Conservation (phyloP, 805 yeast species). For the Monosporozyma aquatica region DNA sequence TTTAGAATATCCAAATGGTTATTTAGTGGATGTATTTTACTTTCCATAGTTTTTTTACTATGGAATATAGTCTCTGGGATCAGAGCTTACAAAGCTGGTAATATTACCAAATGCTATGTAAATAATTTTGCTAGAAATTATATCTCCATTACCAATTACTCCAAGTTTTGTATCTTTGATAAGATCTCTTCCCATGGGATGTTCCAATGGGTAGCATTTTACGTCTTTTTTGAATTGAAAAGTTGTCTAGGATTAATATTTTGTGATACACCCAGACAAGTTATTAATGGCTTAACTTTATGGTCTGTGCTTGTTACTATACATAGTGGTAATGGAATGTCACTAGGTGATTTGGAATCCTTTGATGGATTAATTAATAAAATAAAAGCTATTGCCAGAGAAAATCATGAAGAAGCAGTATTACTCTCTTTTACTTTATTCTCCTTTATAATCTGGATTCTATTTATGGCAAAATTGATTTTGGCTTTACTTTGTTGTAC, state of each 20-base stretch:
- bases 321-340: slow-evolving; percentile 20
- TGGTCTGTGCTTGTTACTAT: slow-evolving; percentile 38
- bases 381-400: slow-evolving; percentile 46
- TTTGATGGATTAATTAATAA: slow-evolving; percentile 33
- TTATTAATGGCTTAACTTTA: slow-evolving; percentile 66
- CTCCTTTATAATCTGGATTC: slow-evolving; percentile 63
- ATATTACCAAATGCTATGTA: slow-evolving; percentile 62
- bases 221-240: slow-evolving; percentile 54
- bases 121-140: slow-evolving; percentile 51
- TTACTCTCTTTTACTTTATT: slow-evolving; percentile 65
- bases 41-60: slow-evolving; percentile 49
- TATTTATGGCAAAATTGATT: slow-evolving; percentile 48
- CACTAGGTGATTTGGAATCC: slow-evolving; percentile 24
- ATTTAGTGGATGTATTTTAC: slow-evolving; percentile 68
- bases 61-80: slow-evolving; percentile 52
- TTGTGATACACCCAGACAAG: slow-evolving; percentile 82
- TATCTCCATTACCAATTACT: slow-evolving; percentile 49
- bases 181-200: slow-evolving; percentile 52
- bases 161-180: slow-evolving; percentile 63
- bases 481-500: slow-evolving; percentile 43
- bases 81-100: slow-evolving; percentile 46
- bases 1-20: slow-evolving; percentile 53
- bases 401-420: slow-evolving; percentile 55
- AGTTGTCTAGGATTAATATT: slow-evolving; percentile 52
- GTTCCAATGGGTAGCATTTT: slow-evolving; percentile 60